phyloP scores from a whole-genome alignment of 345 rosid species.

The Salix caprea region DNA sequence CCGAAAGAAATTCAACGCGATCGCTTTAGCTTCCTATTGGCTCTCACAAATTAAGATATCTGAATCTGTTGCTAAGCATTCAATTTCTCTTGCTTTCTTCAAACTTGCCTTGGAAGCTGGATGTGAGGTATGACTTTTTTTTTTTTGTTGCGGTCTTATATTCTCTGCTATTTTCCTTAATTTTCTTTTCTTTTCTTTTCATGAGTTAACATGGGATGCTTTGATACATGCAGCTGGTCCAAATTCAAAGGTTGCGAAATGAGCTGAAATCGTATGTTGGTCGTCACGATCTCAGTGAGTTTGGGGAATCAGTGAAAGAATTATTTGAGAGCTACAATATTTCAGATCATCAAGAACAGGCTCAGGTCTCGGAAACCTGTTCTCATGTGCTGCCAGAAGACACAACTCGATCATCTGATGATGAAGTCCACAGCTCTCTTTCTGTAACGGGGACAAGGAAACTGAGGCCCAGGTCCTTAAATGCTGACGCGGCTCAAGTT shows the following conservation, averaged over 20 bases:
- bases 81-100: constrained; percentile 78
- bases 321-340: constrained; percentile 53
- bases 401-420: constrained; percentile 55
- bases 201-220: neutral
- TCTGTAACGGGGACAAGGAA: constrained; percentile 40
- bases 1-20: constrained; percentile 42
- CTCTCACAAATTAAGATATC: constrained; percentile 66
- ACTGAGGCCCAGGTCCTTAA: constrained; percentile 55
- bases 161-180: neutral
- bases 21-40: constrained; percentile 71
- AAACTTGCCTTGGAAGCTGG: constrained; percentile 84
- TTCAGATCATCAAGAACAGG: constrained; percentile 45
- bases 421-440: constrained; percentile 49
- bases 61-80: constrained; percentile 68
- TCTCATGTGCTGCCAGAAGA: constrained; percentile 61
- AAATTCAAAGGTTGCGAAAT: constrained; percentile 50
- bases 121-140: constrained; percentile 55
- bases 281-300: constrained; percentile 53
- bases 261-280: constrained; percentile 67
- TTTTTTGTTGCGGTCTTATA: too few species aligned
- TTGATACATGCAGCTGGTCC: neutral
- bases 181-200: neutral
- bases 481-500: constrained; percentile 36
- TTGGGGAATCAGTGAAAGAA: constrained; percentile 48
- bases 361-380: constrained; percentile 50